Evolutionary conservation across 257 asterid genomes (phyloP).

Genomic region (Nicotiana undulata): DNA sequence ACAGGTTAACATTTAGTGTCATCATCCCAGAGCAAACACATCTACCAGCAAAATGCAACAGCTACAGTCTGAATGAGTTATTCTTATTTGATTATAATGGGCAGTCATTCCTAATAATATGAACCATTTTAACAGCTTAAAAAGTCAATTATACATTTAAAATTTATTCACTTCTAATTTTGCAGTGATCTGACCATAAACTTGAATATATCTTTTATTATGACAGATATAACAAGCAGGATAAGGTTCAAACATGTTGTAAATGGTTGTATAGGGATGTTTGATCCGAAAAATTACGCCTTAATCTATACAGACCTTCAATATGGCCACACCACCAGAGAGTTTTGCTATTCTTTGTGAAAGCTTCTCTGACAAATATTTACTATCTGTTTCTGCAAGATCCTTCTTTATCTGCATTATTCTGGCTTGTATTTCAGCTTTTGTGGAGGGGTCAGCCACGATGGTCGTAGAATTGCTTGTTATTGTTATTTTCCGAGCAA

Average conservation of each 20-base stretch:
- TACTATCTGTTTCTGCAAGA: conserved; percentile 74
- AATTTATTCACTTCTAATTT: neutral
- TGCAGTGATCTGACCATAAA: neutral
- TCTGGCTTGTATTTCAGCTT: conserved; percentile 92
- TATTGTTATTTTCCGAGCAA: conserved; percentile 70
- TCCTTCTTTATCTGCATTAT: conserved; percentile 84
- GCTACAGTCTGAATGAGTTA: neutral
- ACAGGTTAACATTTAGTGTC: no score
- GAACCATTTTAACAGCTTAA: neutral
- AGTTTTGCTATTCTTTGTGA: conserved; percentile 85
- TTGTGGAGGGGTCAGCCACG: conserved; percentile 85
- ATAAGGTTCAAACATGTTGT: neutral
- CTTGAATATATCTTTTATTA: neutral
- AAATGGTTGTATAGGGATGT: neutral
- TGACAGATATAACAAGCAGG: neutral
- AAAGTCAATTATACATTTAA: neutral
- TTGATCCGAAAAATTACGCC: neutral
- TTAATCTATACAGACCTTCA: conserved; percentile 35
- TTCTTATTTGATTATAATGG: neutral
- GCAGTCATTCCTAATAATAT: neutral
- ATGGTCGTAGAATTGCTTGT: conserved; percentile 65
- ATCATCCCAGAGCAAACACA: neutral
- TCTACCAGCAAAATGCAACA: neutral
- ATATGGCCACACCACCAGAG: conserved; percentile 76
- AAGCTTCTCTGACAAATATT: conserved; percentile 58